Base-by-base conservation (phyloP, 2,329 filamentous ascomycete genomes). In the Xylaria sp. region DNA sequence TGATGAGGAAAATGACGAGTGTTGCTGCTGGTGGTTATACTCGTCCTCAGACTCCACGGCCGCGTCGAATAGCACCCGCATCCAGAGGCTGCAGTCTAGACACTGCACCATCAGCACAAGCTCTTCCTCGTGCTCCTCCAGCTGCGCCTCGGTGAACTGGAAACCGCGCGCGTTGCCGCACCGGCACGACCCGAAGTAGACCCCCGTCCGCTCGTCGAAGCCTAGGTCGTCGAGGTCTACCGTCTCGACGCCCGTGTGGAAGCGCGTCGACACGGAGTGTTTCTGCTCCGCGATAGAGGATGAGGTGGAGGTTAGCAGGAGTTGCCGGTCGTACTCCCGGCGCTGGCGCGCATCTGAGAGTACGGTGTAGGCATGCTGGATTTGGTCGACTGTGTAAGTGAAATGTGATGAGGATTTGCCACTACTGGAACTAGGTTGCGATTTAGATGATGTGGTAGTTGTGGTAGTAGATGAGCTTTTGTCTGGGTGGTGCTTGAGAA, bases 401-500 rank as follows among this genome's bases (percentile, higher is more conserved):
- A 73, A 68, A 30, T 71, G 65, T n/a, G 69, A 65, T 24, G 70
- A 47, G 11, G 67, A 54, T 72, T 48, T 74, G 71, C 48, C 69
- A 65, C 42, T 51, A 59, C 34, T 50, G 64, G 47, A 12, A 54
- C 50, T 63, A 58, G 48, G 24, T 54, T 45, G 55, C 17, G 55
- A 68, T 32, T 56, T 62, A 42, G 69, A 21, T 17, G 72, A 66
- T 11, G 72, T 36, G 8, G 34, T 36, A 36, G 34, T 36, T 7
- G 34, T 36, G 34, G 34, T 21, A 3, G 64, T 42, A 11, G 70
- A 56, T 17, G 57, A 63, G 39, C 62, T 74, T 74, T 90, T 90
- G 80, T 91, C 89, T 2, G 90, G 90, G 78, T 92, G 90, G 80
- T 91, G 85, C 71, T 83, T 85, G 17, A 92, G 85, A 39, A 92